Evolutionary conservation across 1,284 basidiomycete species (phyloP).

Genomic region (Garcileccinum viscosum): DNA sequence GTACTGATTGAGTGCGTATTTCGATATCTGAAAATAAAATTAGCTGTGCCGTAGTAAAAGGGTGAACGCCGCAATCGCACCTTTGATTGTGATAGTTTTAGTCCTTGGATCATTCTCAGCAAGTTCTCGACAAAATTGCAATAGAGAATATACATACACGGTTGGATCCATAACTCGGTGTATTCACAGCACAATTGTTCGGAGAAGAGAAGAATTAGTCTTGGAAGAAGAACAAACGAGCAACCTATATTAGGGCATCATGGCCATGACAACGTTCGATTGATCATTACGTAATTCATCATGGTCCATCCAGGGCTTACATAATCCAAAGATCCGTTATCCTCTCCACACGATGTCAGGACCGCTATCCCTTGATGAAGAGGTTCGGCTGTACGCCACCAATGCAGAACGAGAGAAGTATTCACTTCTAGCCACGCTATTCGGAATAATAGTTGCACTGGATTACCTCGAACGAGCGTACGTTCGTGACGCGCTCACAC

Average conservation of each 20-base stretch:
- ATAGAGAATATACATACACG: neutral
- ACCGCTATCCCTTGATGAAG: constrained; percentile 79
- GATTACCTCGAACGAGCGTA: constrained; percentile 97
- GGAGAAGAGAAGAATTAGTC: neutral
- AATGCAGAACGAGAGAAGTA: constrained; percentile 91
- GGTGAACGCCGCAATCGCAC: neutral
- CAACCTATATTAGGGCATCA: neutral
- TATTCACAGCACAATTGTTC: neutral
- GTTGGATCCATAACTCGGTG: neutral
- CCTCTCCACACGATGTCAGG: constrained; percentile 31
- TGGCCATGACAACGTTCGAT: neutral
- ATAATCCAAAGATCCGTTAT: neutral
- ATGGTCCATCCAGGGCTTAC: neutral
- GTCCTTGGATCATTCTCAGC: neutral
- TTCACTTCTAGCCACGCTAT: constrained; percentile 89
- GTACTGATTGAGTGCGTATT: neutral
- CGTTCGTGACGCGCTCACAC: constrained; percentile 89
- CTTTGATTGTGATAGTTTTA: neutral
- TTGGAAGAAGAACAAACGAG: neutral
- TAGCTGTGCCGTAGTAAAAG: neutral
- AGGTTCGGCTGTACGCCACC: constrained; percentile 86
- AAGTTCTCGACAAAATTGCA: neutral
- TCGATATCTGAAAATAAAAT: neutral
- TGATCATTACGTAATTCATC: neutral
- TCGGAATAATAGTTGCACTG: constrained; percentile 88